These are phyloP conservation scores for Microcyclospora tardicrescens DNA, from an alignment of 2,329 filamentous ascomycete species.

Conservation along the genomic window DNA sequence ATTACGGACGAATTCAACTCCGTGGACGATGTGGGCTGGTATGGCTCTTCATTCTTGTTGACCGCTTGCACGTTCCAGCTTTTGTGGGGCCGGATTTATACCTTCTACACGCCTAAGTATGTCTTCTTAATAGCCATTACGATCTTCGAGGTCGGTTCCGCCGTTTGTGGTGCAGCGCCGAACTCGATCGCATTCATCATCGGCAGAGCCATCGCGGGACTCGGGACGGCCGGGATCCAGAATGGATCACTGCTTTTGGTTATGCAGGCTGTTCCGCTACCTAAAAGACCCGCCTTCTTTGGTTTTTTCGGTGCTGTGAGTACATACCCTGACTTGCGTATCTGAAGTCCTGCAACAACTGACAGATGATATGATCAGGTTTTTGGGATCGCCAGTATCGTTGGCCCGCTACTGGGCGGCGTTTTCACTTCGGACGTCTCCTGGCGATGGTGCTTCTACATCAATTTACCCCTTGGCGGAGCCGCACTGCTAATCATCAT, in stretches of 20 bases:
- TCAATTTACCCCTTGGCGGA: slow-evolving; percentile 36
- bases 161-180: slow-evolving; percentile 36
- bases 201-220: slow-evolving; percentile 29
- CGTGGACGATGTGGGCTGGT: slow-evolving; percentile 28
- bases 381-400: slow-evolving; percentile 28
- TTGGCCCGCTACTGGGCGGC: slow-evolving; percentile 34
- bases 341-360: no score
- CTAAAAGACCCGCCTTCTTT: slow-evolving; percentile 26
- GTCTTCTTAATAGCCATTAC: slow-evolving; percentile 22
- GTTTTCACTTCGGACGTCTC: slow-evolving; percentile 28
- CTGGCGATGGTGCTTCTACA: slow-evolving; percentile 24
- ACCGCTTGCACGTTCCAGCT: slow-evolving; percentile 33
- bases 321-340: no score
- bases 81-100: slow-evolving; percentile 34
- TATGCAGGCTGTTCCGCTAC: slow-evolving; percentile 28
- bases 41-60: slow-evolving; percentile 30
- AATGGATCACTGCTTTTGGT: slow-evolving; percentile 29
- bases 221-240: slow-evolving; percentile 28
- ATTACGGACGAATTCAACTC: slow-evolving; percentile 30
- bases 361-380: no score
- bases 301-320: slow-evolving; percentile 26
- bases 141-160: slow-evolving; percentile 43
- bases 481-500: slow-evolving; percentile 27
- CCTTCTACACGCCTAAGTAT: slow-evolving; percentile 29
- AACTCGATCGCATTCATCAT: slow-evolving; percentile 28